A percentile compares a stretch with the other conserved stretches of the same genome.
phyloP scores from a whole-genome alignment of 1,139 yeast species.

The Yamadazyma oceani region DNA sequence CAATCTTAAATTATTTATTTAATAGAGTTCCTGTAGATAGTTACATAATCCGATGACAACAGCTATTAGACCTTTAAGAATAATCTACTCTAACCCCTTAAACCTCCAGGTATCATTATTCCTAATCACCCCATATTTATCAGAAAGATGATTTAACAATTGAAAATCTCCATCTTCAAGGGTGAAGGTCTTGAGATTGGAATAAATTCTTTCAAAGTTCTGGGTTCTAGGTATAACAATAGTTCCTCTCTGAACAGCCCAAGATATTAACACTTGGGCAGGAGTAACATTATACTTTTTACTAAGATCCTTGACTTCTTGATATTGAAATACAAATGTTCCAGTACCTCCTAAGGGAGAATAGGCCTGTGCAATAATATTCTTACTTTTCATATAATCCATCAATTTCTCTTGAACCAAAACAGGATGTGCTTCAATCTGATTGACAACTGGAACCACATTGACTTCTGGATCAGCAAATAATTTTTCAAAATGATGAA shows the following conservation, averaged over 20 bases:
- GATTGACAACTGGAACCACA: constrained; percentile 68
- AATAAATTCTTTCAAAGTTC: constrained; percentile 54
- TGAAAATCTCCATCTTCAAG: constrained; percentile 56
- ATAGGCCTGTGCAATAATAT: constrained; percentile 68
- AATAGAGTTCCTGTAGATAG: too few species aligned
- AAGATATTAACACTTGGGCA: constrained; percentile 64
- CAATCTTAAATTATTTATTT: too few species aligned
- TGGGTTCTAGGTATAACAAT: constrained; percentile 74
- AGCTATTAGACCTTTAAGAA: background rate
- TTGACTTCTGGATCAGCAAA: constrained; percentile 48
- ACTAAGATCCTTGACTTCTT: constrained; percentile 51
- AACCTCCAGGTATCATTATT: constrained; percentile 15
- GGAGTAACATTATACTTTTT: constrained; percentile 52
- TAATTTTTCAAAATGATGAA: constrained; percentile 46
- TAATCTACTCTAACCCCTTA: constrained; percentile 1
- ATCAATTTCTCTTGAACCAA: constrained; percentile 66
- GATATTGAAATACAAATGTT: constrained; percentile 60
- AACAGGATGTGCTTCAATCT: constrained; percentile 73
- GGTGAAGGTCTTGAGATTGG: constrained; percentile 53
- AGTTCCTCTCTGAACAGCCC: constrained; percentile 69
- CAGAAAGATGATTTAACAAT: constrained; percentile 41
- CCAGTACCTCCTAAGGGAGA: constrained; percentile 75
- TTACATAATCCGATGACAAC: too few species aligned
- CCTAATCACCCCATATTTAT: constrained; percentile 38
- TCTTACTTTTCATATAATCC: constrained; percentile 51